Base-by-base conservation (phyloP, 1,284 basidiomycete genomes). In the Gomphus bonarii region DNA sequence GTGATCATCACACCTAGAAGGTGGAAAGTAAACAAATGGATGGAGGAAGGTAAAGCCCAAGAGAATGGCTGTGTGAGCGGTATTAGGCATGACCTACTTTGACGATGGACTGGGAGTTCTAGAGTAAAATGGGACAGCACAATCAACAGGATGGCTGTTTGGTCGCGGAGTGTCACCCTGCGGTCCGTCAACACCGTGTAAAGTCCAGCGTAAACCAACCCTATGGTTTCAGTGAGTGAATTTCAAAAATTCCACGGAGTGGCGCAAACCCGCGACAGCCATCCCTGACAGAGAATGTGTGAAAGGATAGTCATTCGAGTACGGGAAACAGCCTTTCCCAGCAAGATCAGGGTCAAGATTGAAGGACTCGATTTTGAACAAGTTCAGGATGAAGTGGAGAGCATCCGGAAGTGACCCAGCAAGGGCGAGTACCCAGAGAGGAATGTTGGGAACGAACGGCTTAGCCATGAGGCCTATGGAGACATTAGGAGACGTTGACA, bases 261-360 rank as follows among this genome's bases (percentile, higher is more conserved):
- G 11, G 25, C 7, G 35, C 62, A 20, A 44, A 65, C 66, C 66
- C n/a, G 59, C 50, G 0, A 59, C 54, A 20, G 48, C 59, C 64
- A 69, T 68, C 12, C 66, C 66, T 3, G 58, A 58, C 16, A 67
- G 54, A 6, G 67, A 66, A 48, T 68, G 68, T 46, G 63, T 66
- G 57, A 44, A 68, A 6, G 67, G 65, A 54, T 70, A 68, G 60
- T 69, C 64, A 50, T 67, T 67, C 43, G 66, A 59, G 50, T 68
- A 69, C 25, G 68, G 68, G 61, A 69, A 70, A 59, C 68, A 70
- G 11, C 66, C 65, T 22, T 62, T 60, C n/a, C 58, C 53, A 2
- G 55, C 61, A 18, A 68, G 59, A 3, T 47, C 51, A 10, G 47
- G 28, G 61, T 69, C 65, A 55, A 67, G 62, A 57, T 63, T 64